Conservation (phyloP, 352 stramenopile species). For the Vaucheria bursata region DNA sequence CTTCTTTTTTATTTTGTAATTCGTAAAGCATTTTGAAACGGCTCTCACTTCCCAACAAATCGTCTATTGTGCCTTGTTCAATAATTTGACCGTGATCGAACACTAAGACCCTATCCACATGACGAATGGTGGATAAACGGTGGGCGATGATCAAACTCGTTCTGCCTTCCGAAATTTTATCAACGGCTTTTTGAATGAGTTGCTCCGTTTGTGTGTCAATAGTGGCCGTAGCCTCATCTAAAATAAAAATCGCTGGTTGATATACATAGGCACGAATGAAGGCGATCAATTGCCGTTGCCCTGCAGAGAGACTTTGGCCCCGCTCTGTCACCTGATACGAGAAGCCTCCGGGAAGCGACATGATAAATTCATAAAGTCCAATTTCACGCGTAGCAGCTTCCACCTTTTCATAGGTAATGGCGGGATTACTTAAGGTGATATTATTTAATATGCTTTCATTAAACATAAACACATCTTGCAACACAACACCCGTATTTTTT, state of each 20-base stretch:
- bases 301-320: constrained; percentile 86
- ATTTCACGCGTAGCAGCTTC: constrained; percentile 62
- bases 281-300: constrained; percentile 89
- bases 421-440: constrained; percentile 46
- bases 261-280: constrained; percentile 75
- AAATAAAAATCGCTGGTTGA: neutral
- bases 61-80: neutral
- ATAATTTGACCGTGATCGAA: neutral
- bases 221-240: constrained; percentile 24
- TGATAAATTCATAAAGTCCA: constrained; percentile 79
- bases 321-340: constrained; percentile 81
- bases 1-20: no score
- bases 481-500: constrained; percentile 55
- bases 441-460: constrained; percentile 40
- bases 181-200: constrained; percentile 32
- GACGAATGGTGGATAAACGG: constrained; percentile 17
- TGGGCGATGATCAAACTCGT: constrained; percentile 45
- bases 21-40: no score
- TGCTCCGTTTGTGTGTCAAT: constrained; percentile 74
- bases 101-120: neutral
- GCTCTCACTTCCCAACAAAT: no score
- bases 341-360: constrained; percentile 59
- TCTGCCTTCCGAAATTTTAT: constrained; percentile 17
- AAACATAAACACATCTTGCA: constrained; percentile 70
- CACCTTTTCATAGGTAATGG: constrained; percentile 43